Conservation (phyloP, 371 early-diverging fungal species). For the Mucor plumbeus region DNA sequence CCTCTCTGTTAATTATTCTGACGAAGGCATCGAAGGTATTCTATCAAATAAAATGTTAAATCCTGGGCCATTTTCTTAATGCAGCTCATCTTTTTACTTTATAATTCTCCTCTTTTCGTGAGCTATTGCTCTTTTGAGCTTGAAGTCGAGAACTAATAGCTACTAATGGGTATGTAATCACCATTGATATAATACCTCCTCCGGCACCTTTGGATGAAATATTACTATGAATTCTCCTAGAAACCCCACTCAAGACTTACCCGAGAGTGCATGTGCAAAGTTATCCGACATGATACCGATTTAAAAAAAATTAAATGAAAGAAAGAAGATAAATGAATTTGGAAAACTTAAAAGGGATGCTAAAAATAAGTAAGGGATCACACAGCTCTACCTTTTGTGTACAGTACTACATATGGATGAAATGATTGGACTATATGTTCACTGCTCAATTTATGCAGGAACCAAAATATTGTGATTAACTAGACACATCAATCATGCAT, state of each 20-base stretch:
- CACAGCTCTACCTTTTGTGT: neutral
- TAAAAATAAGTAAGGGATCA: neutral
- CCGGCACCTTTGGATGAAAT: conserved; percentile 89
- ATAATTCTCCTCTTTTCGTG: conserved; percentile 58
- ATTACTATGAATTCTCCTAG: conserved; percentile 85
- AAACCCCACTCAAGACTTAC: conserved; percentile 72
- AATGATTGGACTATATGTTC: neutral
- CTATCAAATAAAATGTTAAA: conserved; percentile 29
- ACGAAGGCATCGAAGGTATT: conserved; percentile 74
- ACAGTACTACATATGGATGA: neutral
- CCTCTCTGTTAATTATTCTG: conserved; percentile 88
- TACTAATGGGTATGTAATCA: conserved; percentile 92
- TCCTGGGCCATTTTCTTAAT: neutral
- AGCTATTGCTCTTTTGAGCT: conserved; percentile 74
- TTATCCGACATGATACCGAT: conserved; percentile 77
- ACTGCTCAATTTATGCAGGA: neutral
- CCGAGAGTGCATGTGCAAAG: conserved; percentile 87
- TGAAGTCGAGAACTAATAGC: conserved; percentile 91
- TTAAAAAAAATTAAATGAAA: neutral
- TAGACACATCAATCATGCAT: too few species aligned
- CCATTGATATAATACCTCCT: conserved; percentile 95
- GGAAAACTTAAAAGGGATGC: neutral
- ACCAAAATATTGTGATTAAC: neutral
- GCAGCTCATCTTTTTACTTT: conserved; percentile 36
- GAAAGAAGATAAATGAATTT: neutral